Evolutionary conservation across 768 basidiomycete genomes (phyloP).

Genomic region (Chalciporus chontae): DNA sequence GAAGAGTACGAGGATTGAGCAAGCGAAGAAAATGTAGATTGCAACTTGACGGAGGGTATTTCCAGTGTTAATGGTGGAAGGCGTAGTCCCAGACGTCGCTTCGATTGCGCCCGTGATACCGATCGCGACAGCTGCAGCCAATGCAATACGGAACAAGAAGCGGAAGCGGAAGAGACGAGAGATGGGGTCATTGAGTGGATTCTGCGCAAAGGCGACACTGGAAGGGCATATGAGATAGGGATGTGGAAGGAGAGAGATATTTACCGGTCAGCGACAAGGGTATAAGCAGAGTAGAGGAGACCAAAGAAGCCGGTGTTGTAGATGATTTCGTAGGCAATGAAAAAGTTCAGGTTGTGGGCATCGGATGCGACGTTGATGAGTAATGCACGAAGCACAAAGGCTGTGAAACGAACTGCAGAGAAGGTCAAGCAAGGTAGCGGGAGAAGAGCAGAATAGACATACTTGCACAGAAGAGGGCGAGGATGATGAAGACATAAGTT

Average conservation of each 20-base stretch:
- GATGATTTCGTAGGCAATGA: slow-evolving; percentile 30
- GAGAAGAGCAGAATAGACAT: too few species aligned
- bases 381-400: slow-evolving; percentile 16
- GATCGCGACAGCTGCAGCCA: slow-evolving; percentile 24
- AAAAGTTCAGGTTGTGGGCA: slow-evolving; percentile 16
- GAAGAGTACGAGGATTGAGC: slow-evolving; percentile 19
- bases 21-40: slow-evolving; percentile 30
- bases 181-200: slow-evolving; percentile 16
- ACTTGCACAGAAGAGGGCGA: slow-evolving; percentile 23
- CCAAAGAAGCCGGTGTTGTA: slow-evolving; percentile 36
- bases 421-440: too few species aligned
- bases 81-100: background rate
- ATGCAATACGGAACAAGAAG: slow-evolving; percentile 22
- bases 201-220: slow-evolving; percentile 11
- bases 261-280: slow-evolving; percentile 21
- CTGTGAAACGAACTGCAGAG: slow-evolving; percentile 10
- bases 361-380: slow-evolving; percentile 17
- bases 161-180: slow-evolving; percentile 15
- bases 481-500: slow-evolving; percentile 18
- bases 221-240: too few species aligned
- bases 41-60: slow-evolving; percentile 24
- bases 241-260: too few species aligned
- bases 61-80: slow-evolving; percentile 13
- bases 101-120: slow-evolving; percentile 29
- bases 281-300: slow-evolving; percentile 28